Evolutionary conservation across 2,329 filamentous ascomycete genomes (phyloP).

Genomic region (Claviceps africana): DNA sequence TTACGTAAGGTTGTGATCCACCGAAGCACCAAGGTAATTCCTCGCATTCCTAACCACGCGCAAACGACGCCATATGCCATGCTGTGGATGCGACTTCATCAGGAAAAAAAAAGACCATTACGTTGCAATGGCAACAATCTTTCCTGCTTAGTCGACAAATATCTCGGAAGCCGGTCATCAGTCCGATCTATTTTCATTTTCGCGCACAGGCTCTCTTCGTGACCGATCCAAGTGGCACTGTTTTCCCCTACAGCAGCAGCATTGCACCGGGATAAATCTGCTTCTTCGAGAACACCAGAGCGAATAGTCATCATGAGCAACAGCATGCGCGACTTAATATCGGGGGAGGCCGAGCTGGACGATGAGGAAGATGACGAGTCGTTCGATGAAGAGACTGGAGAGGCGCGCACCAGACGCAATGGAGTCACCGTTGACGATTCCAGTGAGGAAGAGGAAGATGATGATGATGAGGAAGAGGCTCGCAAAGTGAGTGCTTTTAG

Average conservation of each 20-base stretch:
- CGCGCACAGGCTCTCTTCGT: background rate
- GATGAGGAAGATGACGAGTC: slow-evolving; percentile 76
- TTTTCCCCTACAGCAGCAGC: background rate
- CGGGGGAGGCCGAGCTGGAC: slow-evolving; percentile 74
- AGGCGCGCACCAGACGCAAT: slow-evolving; percentile 33
- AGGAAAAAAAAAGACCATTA: slow-evolving; percentile 11
- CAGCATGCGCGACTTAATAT: slow-evolving; percentile 62
- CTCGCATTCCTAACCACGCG: slow-evolving; percentile 12
- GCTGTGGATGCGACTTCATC: slow-evolving; percentile 10
- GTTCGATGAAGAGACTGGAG: slow-evolving; percentile 61
- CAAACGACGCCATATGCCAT: slow-evolving; percentile 13
- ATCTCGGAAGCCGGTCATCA: background rate
- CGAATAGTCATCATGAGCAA: slow-evolving; percentile 39
- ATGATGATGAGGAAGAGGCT: slow-evolving; percentile 78
- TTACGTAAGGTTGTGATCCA: slow-evolving; percentile 1
- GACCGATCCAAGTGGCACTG: background rate
- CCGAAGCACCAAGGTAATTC: slow-evolving; percentile 6
- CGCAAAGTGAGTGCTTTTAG: slow-evolving; percentile 41
- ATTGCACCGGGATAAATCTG: background rate
- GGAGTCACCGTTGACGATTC: slow-evolving; percentile 53
- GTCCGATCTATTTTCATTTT: slow-evolving; percentile 1
- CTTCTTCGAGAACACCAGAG: background rate
- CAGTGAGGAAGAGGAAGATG: slow-evolving; percentile 83
- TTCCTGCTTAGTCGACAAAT: slow-evolving; percentile 6
- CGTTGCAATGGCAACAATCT: background rate